Evolutionary conservation across 306 rosid species (phyloP), one percentile per base, ranked within the genome.

Genomic region (Lathyrus oleraceus): DNA sequence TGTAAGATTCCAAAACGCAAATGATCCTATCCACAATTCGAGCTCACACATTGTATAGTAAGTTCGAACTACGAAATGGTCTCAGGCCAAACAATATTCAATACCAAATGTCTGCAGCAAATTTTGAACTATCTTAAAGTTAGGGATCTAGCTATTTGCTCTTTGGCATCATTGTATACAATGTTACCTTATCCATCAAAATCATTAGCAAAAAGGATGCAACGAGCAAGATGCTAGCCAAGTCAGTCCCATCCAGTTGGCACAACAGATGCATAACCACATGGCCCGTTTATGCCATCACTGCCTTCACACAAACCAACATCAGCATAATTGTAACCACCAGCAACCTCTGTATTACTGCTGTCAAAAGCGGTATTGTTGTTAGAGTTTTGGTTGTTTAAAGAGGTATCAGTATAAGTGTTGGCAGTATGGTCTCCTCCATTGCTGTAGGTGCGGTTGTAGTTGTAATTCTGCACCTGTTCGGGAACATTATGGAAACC

Each of bases 231-330:
- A 16, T 23, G 27, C 47, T 35, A 47, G 10, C 36, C 83, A 83
- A 86, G 14, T 90, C 81, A 90, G 13, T 90, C 88, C 91, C 92
- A 90, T 8, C 97, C 97, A 30, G 71, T 71, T 64, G 92, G 71
- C 47, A 75, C 87, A 20, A 83, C 32, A 10, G 76, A 30, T 27
- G 45, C 70, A 70, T 68, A 71, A 13, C 79, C 73, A 10, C 60
- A 69, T 3, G 66, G 83, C 5, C 78, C 78, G 16, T 67, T 66
- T 35, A 58, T 73, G 9, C 52, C 69, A 19, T 5, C 12, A 3
- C 61, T 77, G 28, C 42, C 61, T 61, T 76, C 83, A 65, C 20
- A 66, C 1, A 52, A 56, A 19, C 54, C 81, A 67, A 78, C 17
- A 23, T 42, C 63, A 48, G 67, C 49, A 65, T 45, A 63, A 68